Conservation (phyloP, 2,329 filamentous ascomycete genomes). For the Aspergillus pseudonomiae region DNA sequence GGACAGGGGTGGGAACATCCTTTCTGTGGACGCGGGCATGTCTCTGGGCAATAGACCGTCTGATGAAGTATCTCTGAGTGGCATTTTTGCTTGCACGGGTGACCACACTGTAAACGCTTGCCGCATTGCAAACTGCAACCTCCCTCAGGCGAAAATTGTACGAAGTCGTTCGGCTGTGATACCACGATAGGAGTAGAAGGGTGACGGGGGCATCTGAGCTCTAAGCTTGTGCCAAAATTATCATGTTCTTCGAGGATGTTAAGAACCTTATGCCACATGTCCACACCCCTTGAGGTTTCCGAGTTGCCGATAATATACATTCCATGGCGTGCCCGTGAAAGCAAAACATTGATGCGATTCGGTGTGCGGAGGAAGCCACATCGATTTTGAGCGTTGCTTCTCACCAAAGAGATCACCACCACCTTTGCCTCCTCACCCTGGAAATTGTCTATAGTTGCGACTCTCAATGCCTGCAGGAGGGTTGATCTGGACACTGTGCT, state of each 20-base stretch:
- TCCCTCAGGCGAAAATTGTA: slow-evolving; percentile 60
- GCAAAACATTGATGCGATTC: slow-evolving; percentile 71
- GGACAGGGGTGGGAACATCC: slow-evolving; percentile 49
- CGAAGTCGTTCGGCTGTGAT: slow-evolving; percentile 61
- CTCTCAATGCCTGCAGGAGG: slow-evolving; percentile 53
- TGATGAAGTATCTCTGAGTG: slow-evolving; percentile 49
- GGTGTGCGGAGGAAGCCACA: slow-evolving; percentile 68
- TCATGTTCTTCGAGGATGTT: slow-evolving; percentile 50
- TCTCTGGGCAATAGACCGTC: slow-evolving; percentile 44
- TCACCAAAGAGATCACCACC: slow-evolving; percentile 69
- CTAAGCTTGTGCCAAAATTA: slow-evolving; percentile 55
- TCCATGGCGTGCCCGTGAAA: slow-evolving; percentile 68
- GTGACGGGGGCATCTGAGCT: slow-evolving; percentile 65
- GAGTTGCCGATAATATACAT: slow-evolving; percentile 73
- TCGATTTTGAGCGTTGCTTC: slow-evolving; percentile 63
- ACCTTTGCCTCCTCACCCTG: slow-evolving; percentile 77
- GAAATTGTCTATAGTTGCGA: slow-evolving; percentile 74
- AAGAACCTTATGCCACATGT: slow-evolving; percentile 67
- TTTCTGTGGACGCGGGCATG: slow-evolving; percentile 39
- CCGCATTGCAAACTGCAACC: slow-evolving; percentile 60
- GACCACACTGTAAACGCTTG: slow-evolving; percentile 48
- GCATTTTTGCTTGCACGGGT: slow-evolving; percentile 49
- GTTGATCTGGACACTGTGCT: slow-evolving; percentile 40
- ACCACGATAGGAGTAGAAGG: slow-evolving; percentile 54
- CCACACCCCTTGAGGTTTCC: slow-evolving; percentile 57